A percentile compares a stretch with the other conserved stretches of the same genome.
phyloP scores from a whole-genome alignment of 495 filamentous ascomycete genomes.

The Xylaria acuta region DNA sequence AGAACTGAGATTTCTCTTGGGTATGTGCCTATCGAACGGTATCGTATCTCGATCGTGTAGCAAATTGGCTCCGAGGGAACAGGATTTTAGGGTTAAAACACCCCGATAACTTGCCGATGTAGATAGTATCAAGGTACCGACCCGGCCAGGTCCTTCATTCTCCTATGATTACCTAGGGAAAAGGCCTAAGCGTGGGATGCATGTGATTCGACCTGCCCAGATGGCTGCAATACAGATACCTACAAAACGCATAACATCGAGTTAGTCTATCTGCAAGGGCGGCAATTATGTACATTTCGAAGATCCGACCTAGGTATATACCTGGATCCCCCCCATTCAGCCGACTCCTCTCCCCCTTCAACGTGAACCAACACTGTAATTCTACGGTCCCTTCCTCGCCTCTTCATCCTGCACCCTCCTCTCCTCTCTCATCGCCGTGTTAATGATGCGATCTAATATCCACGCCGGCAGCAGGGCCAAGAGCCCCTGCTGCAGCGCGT shows the following conservation, averaged over 20 bases:
- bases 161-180: not conserved
- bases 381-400: not conserved
- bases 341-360: too few relatives aligned
- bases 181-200: not conserved
- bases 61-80: not conserved
- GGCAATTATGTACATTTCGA: constrained; percentile 8
- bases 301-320: not conserved
- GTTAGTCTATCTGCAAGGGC: not conserved
- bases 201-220: not conserved
- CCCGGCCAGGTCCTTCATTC: not conserved
- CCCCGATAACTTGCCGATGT: not conserved
- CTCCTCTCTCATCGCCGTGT: constrained; percentile 14
- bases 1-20: not conserved
- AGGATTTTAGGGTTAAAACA: not conserved
- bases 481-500: constrained; percentile 32
- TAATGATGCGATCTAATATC: not conserved
- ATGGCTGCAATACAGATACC: not conserved
- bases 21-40: not conserved
- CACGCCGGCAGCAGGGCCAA: constrained; percentile 1
- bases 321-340: too few relatives aligned
- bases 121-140: not conserved
- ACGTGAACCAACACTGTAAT: too few relatives aligned
- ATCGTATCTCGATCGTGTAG: not conserved
- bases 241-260: not conserved
- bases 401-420: not conserved